Conservation (phyloP, 75 land plant genomes). For the Sequoia sempervirens region DNA sequence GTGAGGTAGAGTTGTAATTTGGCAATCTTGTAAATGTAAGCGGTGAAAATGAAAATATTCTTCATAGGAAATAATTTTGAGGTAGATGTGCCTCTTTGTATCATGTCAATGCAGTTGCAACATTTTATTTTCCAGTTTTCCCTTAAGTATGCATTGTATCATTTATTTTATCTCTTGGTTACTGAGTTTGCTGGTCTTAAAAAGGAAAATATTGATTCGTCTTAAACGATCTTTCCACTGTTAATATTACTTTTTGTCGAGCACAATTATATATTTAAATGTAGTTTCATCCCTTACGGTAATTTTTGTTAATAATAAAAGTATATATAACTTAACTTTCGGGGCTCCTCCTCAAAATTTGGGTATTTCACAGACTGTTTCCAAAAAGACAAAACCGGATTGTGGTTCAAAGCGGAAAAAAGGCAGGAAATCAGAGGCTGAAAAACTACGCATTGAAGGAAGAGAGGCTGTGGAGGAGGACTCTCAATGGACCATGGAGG, state of each 20-base stretch:
- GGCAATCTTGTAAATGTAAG: not conserved
- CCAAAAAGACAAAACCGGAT: too few relatives aligned
- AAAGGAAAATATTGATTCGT: not conserved
- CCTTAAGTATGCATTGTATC: not conserved
- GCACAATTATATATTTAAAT: too few relatives aligned
- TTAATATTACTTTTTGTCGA: not conserved
- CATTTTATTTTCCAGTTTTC: not conserved
- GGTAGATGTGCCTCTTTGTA: not conserved
- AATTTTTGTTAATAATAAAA: too few relatives aligned
- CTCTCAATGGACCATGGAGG: too few relatives aligned
- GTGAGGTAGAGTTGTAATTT: not conserved
- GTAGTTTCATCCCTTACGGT: not conserved
- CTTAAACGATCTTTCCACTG: not conserved
- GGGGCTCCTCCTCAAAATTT: too few relatives aligned
- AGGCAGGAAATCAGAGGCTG: too few relatives aligned
- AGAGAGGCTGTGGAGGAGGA: too few relatives aligned
- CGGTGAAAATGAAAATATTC: not conserved
- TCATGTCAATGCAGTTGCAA: not conserved
- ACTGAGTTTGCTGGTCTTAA: not conserved
- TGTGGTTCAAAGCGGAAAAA: too few relatives aligned
- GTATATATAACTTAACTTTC: too few relatives aligned
- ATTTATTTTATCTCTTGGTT: not conserved
- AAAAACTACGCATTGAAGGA: too few relatives aligned
- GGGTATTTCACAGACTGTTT: too few relatives aligned
- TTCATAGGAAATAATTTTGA: not conserved